Percentiles rank a stretch among this genome's conserved stretches.
Evolutionary conservation across 2,329 filamentous ascomycete species (phyloP).

Genomic region (Pseudogymnoascus sp.): DNA sequence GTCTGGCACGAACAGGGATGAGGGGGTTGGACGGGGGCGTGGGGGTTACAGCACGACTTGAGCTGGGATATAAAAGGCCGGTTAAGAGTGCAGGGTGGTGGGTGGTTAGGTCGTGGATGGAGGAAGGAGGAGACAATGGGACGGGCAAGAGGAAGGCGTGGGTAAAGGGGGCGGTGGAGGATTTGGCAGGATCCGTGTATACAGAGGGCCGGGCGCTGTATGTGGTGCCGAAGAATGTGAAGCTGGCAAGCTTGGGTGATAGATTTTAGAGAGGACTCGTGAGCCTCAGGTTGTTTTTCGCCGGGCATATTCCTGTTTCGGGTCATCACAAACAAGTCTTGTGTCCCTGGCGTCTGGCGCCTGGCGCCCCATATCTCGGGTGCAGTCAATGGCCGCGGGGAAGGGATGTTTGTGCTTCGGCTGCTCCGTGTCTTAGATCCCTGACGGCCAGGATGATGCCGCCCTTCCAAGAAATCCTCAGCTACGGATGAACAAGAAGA

Average conservation of each 20-base stretch:
- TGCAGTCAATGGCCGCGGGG: background rate
- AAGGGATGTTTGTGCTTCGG: background rate
- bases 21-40: slow-evolving; percentile 37
- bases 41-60: slow-evolving; percentile 48
- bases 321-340: background rate
- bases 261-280: slow-evolving; percentile 2
- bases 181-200: slow-evolving; percentile 44
- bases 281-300: background rate
- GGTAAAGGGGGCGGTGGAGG: slow-evolving; percentile 46
- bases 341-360: background rate
- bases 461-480: background rate
- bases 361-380: background rate
- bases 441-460: background rate
- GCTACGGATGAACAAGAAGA: background rate
- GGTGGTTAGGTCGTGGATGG: slow-evolving; percentile 44
- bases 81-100: slow-evolving; percentile 55
- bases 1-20: slow-evolving; percentile 54
- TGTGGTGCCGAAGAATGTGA: slow-evolving; percentile 43
- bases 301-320: background rate
- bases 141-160: slow-evolving; percentile 42
- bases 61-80: slow-evolving; percentile 54
- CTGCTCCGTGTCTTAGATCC: background rate
- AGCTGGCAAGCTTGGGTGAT: background rate
- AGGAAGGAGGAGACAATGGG: slow-evolving; percentile 26
- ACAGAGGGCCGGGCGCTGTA: slow-evolving; percentile 52